phyloP scores from a whole-genome alignment of 2,329 filamentous ascomycete species.

The Botrytis cinerea region DNA sequence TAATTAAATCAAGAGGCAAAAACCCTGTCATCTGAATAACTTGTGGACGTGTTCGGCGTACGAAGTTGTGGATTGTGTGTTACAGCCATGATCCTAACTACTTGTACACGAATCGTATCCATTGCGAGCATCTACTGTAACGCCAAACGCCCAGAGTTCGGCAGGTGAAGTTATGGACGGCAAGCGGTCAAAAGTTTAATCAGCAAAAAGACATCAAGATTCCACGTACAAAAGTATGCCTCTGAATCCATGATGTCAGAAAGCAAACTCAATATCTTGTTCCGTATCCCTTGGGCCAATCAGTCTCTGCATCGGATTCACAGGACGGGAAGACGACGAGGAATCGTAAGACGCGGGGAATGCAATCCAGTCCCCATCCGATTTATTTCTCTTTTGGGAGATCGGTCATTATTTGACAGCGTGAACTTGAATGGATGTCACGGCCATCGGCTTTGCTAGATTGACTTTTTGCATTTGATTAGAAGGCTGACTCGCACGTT shows the following conservation, averaged over 20 bases:
- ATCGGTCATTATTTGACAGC: neutral
- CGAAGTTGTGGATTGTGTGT: neutral
- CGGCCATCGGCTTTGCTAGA: neutral
- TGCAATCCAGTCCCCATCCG: too few relatives aligned
- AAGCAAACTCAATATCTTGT: neutral
- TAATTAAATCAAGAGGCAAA: neutral
- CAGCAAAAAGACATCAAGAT: neutral
- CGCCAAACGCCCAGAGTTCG: neutral
- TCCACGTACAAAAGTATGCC: neutral
- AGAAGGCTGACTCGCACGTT: neutral
- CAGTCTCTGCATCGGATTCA: neutral
- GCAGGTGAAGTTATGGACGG: neutral
- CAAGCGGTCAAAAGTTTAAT: neutral
- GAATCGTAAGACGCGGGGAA: neutral
- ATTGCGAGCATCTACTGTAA: neutral
- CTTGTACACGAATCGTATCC: conserved; percentile 15
- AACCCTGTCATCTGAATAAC: neutral
- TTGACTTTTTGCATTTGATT: neutral
- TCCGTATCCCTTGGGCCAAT: neutral
- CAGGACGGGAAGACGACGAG: neutral
- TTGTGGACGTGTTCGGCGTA: conserved; percentile 9
- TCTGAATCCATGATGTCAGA: conserved; percentile 3
- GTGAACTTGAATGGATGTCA: neutral
- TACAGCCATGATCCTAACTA: conserved; percentile 17
- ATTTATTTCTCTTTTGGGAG: neutral